Evolutionary conservation across 2,329 filamentous ascomycete species (phyloP).

Genomic region (Diaporthe sp.): DNA sequence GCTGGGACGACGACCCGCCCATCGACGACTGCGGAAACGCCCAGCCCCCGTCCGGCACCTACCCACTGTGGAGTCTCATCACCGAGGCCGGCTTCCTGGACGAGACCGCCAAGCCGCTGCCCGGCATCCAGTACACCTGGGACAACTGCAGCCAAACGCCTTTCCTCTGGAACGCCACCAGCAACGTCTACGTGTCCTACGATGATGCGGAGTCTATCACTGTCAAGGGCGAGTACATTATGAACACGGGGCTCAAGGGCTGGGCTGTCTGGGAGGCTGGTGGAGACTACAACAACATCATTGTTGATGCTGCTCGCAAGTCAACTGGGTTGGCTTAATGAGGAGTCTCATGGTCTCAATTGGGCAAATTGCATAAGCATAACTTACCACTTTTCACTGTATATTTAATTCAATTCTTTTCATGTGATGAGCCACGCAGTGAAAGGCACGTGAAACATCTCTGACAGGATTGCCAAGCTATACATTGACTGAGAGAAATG

Average conservation of each 20-base stretch:
- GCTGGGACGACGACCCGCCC: conserved; percentile 37
- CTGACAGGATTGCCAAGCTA: neutral
- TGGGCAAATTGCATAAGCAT: neutral
- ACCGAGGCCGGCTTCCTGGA: conserved; percentile 35
- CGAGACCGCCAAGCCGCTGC: conserved; percentile 27
- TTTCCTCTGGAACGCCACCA: conserved; percentile 29
- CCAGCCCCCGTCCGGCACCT: conserved; percentile 34
- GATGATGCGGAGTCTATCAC: conserved; percentile 34
- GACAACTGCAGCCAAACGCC: conserved; percentile 37
- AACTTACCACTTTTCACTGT: neutral
- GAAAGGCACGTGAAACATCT: no score
- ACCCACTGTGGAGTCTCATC: conserved; percentile 34
- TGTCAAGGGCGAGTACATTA: conserved; percentile 35
- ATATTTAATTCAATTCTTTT: neutral
- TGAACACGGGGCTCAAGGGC: conserved; percentile 30
- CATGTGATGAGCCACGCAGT: neutral
- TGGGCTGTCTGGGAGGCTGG: conserved; percentile 36
- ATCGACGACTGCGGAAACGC: conserved; percentile 34
- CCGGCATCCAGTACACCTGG: conserved; percentile 25
- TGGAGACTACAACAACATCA: conserved; percentile 37
- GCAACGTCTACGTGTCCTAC: conserved; percentile 35
- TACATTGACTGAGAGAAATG: no score
- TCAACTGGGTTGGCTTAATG: conserved; percentile 16
- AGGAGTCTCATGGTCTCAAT: accelerated
- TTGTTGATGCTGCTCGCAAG: conserved; percentile 30